Percentiles rank a stretch among this genome's conserved stretches.
These are phyloP conservation scores for Colletotrichum sublineola DNA, from an alignment of 2,329 filamentous ascomycete genomes.

Conservation along the genomic window DNA sequence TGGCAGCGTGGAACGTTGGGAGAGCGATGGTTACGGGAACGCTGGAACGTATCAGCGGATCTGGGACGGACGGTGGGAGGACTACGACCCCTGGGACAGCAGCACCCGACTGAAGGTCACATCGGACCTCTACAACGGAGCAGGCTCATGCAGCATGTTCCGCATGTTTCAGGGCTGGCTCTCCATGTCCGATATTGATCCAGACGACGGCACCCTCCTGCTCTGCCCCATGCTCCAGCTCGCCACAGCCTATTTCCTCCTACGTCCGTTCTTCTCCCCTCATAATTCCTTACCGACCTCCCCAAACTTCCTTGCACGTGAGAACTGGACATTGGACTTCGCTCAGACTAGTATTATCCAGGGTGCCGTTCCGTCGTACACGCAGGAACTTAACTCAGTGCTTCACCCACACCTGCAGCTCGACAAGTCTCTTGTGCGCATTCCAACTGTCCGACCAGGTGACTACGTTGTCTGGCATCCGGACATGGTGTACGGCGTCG, in stretches of 20 bases:
- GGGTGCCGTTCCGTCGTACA: slow-evolving; percentile 76
- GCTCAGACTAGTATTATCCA: slow-evolving; percentile 69
- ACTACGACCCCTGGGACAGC: slow-evolving; percentile 69
- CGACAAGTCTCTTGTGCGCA: slow-evolving; percentile 75
- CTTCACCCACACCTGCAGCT: slow-evolving; percentile 81
- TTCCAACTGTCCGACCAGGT: slow-evolving; percentile 77
- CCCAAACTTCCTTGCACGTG: slow-evolving; percentile 54
- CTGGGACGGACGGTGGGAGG: slow-evolving; percentile 68
- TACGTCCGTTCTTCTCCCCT: slow-evolving; percentile 78
- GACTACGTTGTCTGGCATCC: slow-evolving; percentile 85
- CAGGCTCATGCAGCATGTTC: slow-evolving; percentile 69
- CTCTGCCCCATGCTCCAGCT: slow-evolving; percentile 75
- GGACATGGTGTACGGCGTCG: slow-evolving; percentile 78
- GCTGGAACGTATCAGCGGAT: slow-evolving; percentile 68
- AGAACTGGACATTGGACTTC: slow-evolving; percentile 68
- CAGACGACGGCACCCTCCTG: slow-evolving; percentile 78
- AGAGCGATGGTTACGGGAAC: slow-evolving; percentile 74
- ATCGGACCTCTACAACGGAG: slow-evolving; percentile 69
- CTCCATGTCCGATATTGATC: slow-evolving; percentile 68
- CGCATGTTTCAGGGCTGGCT: slow-evolving; percentile 71
- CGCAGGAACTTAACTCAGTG: slow-evolving; percentile 76
- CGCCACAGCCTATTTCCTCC: slow-evolving; percentile 81
- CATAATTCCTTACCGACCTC: slow-evolving; percentile 52
- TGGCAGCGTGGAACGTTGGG: slow-evolving; percentile 79
- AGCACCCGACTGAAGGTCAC: slow-evolving; percentile 66